Evolutionary conservation across 805 yeast genomes (phyloP).

Genomic region (Torulaspora gathmanii): DNA sequence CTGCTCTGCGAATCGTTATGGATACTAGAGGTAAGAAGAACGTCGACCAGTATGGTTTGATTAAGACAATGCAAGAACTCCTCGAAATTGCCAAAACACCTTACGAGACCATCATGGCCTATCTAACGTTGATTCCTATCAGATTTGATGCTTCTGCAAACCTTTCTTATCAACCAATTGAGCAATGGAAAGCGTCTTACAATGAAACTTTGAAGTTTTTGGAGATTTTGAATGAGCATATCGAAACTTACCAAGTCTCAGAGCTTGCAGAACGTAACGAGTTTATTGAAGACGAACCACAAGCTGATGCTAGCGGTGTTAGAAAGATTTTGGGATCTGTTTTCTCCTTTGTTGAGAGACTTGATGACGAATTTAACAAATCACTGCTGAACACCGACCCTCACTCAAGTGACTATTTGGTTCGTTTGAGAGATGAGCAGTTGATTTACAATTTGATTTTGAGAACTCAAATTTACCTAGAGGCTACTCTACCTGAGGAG

Average conservation of each 20-base stretch:
- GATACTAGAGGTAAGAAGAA: slow-evolving; percentile 96
- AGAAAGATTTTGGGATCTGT: slow-evolving; percentile 78
- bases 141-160: slow-evolving; percentile 76
- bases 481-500: slow-evolving; percentile 48
- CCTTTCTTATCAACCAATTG: slow-evolving; percentile 67
- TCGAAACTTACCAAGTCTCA: slow-evolving; percentile 56
- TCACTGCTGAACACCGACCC: slow-evolving; percentile 89
- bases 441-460: slow-evolving; percentile 68
- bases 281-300: slow-evolving; percentile 73
- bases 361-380: slow-evolving; percentile 89
- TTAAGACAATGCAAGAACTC: slow-evolving; percentile 61
- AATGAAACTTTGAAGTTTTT: slow-evolving; percentile 60
- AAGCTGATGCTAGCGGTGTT: slow-evolving; percentile 55
- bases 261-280: slow-evolving; percentile 70
- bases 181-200: slow-evolving; percentile 72
- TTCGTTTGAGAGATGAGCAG: slow-evolving; percentile 83
- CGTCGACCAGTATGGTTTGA: slow-evolving; percentile 77
- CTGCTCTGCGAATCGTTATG: slow-evolving; percentile 64
- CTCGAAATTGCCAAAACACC: slow-evolving; percentile 47
- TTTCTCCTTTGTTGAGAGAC: slow-evolving; percentile 81
- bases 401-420: slow-evolving; percentile 89
- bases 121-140: slow-evolving; percentile 77
- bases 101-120: slow-evolving; percentile 73
- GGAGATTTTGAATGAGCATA: slow-evolving; percentile 60
- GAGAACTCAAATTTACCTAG: slow-evolving; percentile 83